A percentile compares a stretch with the other conserved stretches of the same genome.
These are phyloP conservation scores for Septoria petroselini DNA, from an alignment of 2,329 filamentous ascomycete genomes.

Conservation along the genomic window DNA sequence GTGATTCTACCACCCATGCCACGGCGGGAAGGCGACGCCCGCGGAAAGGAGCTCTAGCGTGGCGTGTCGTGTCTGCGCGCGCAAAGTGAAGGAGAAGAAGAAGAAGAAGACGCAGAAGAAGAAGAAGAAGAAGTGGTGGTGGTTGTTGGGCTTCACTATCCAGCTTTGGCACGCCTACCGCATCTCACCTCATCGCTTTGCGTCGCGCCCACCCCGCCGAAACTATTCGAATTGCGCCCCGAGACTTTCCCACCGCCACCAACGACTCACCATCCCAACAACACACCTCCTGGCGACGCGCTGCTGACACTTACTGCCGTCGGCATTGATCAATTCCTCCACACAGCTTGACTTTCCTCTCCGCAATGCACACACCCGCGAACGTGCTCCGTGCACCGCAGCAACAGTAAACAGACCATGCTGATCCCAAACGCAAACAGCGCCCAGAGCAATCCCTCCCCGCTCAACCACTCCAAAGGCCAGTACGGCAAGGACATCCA, in stretches of 20 bases:
- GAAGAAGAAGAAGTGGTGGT: neutral
- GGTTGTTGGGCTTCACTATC: no score
- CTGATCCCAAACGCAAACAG: slow-evolving; percentile 28
- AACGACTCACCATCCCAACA: slow-evolving; percentile 2
- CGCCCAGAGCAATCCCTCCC: slow-evolving; percentile 28
- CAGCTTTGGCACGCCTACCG: slow-evolving; percentile 1
- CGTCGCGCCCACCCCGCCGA: slow-evolving; percentile 15
- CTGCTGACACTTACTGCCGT: no score
- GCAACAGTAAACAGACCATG: slow-evolving; percentile 23
- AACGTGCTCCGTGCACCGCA: slow-evolving; percentile 15
- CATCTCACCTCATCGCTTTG: slow-evolving; percentile 19
- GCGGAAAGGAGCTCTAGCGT: neutral
- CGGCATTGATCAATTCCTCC: slow-evolving; percentile 2
- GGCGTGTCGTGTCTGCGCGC: neutral
- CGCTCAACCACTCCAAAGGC: slow-evolving; percentile 36
- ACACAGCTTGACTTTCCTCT: slow-evolving; percentile 1
- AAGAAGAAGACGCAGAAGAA: no score
- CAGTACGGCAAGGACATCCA: slow-evolving; percentile 56
- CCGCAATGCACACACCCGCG: slow-evolving; percentile 17
- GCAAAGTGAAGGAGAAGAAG: slow-evolving; percentile 1
- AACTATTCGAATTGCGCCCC: slow-evolving; percentile 9
- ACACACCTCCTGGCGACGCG: neutral
- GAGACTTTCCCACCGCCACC: slow-evolving; percentile 18
- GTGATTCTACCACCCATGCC: neutral
- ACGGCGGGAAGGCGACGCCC: no score